Percentiles rank a stretch among this genome's conserved stretches.
Conservation (phyloP, 1,284 basidiomycete species). For the Chalciporus piperatoides region DNA sequence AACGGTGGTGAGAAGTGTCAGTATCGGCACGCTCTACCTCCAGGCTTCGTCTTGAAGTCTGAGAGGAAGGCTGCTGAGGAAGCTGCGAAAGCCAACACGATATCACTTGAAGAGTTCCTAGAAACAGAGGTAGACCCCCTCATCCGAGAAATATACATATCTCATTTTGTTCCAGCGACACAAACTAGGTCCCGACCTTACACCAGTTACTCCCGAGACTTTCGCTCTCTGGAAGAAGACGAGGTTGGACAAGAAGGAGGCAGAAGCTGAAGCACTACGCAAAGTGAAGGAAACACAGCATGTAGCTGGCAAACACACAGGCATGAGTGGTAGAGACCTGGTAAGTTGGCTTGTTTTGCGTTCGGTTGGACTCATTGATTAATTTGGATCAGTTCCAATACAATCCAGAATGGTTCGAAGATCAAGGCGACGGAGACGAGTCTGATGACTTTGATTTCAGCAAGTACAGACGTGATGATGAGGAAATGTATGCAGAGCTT, state of each 20-base stretch:
- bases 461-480: slow-evolving; percentile 28
- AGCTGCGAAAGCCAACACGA: slow-evolving; percentile 84
- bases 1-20: slow-evolving; percentile 82
- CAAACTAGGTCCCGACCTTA: slow-evolving; percentile 88
- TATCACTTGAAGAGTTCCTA: slow-evolving; percentile 95
- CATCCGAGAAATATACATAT: not conserved
- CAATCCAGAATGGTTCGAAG: slow-evolving; percentile 94
- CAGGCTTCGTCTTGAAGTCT: slow-evolving; percentile 92
- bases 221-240: slow-evolving; percentile 97
- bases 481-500: slow-evolving; percentile 29
- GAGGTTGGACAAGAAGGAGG: slow-evolving; percentile 87
- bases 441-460: slow-evolving; percentile 38
- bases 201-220: slow-evolving; percentile 92
- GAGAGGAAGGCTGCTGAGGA: slow-evolving; percentile 85
- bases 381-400: slow-evolving; percentile 71
- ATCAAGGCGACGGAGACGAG: slow-evolving; percentile 76
- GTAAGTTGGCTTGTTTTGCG: slow-evolving; percentile 42
- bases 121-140: slow-evolving; percentile 79
- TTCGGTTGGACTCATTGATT: slow-evolving; percentile 8
- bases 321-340: slow-evolving; percentile 95
- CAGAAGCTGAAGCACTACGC: slow-evolving; percentile 75
- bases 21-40: slow-evolving; percentile 93
- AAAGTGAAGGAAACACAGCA: slow-evolving; percentile 86
- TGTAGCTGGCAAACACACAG: slow-evolving; percentile 87
- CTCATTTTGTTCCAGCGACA: slow-evolving; percentile 63